phyloP scores from a whole-genome alignment of 2,329 filamentous ascomycete genomes.

The Botrytis deweyae region DNA sequence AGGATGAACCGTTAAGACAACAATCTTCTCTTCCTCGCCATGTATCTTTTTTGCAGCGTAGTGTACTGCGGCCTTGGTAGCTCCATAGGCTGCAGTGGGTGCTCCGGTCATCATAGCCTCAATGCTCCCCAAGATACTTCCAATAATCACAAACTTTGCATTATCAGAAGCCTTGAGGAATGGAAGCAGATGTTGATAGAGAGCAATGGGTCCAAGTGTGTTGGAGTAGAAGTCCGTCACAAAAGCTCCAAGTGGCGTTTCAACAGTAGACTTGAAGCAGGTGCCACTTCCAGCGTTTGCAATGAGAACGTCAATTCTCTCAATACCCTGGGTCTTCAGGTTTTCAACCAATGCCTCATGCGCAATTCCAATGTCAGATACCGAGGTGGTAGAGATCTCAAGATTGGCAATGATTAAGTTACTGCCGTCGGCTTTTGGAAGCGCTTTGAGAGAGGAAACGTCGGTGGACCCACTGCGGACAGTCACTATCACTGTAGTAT shows the following conservation, averaged over 20 bases:
- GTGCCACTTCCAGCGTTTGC: slow-evolving; percentile 49
- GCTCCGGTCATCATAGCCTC: slow-evolving; percentile 24
- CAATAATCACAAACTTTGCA: slow-evolving; percentile 44
- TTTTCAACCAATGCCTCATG: background rate
- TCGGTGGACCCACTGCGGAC: no score
- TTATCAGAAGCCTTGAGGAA: slow-evolving; percentile 41
- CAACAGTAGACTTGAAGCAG: slow-evolving; percentile 36
- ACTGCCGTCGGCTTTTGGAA: no score
- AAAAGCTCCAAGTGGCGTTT: slow-evolving; percentile 42
- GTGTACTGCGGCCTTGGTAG: slow-evolving; percentile 45
- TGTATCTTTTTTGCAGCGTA: slow-evolving; percentile 42
- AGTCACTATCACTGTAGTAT: no score
- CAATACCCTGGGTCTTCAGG: slow-evolving; percentile 39
- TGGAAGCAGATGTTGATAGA: slow-evolving; percentile 47
- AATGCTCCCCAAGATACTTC: slow-evolving; percentile 34
- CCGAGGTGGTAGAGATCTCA: no score
- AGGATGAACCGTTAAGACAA: slow-evolving; percentile 38
- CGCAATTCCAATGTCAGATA: no score
- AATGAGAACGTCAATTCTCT: slow-evolving; percentile 49
- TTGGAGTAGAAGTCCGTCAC: slow-evolving; percentile 44
- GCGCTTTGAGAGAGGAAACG: no score
- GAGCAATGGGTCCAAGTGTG: slow-evolving; percentile 43
- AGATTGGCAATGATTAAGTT: no score
- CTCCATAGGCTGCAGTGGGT: slow-evolving; percentile 43
- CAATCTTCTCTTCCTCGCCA: slow-evolving; percentile 41